Conservation (phyloP, 2,329 filamentous ascomycete species). For the Dactylella cylindrospora region DNA sequence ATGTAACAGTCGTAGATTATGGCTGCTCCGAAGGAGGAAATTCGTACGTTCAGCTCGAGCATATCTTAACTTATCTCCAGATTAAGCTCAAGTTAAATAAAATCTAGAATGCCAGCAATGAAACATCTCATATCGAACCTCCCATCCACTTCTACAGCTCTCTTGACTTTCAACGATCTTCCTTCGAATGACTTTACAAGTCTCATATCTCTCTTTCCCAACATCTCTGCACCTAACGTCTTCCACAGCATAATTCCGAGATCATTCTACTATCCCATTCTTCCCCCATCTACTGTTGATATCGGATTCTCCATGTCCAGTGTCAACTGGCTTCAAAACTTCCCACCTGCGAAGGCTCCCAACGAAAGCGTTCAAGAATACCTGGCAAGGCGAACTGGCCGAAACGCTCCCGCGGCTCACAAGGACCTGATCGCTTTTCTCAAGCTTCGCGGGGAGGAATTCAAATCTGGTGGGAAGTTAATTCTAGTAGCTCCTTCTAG, state of each 20-base stretch:
- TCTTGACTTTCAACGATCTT: constrained; percentile 21
- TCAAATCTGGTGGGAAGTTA: constrained; percentile 23
- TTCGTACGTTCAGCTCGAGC: neutral
- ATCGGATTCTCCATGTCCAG: constrained; percentile 22
- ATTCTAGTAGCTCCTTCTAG: constrained; percentile 14
- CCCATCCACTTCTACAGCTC: neutral
- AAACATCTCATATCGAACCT: constrained; percentile 7
- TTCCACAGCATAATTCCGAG: too few species aligned
- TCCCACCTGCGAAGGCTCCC: constrained; percentile 5
- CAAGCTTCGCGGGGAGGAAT: constrained; percentile 6
- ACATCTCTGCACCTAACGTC: too few species aligned
- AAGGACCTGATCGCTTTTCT: constrained; percentile 19
- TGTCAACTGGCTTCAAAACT: constrained; percentile 21
- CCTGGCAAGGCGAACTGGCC: neutral
- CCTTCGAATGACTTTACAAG: constrained; percentile 35
- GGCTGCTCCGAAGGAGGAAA: constrained; percentile 30
- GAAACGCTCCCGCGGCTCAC: constrained; percentile 9
- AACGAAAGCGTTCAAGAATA: constrained; percentile 11
- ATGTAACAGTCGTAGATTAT: constrained; percentile 20
- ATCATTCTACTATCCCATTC: constrained; percentile 18
- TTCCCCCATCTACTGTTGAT: constrained; percentile 10
- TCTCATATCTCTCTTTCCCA: constrained; percentile 4
- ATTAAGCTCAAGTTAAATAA: neutral
- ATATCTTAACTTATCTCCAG: neutral
- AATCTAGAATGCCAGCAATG: constrained; percentile 10